Evolutionary conservation across 2,329 filamentous ascomycete genomes (phyloP).

Genomic region (Fusarium verrucosum): DNA sequence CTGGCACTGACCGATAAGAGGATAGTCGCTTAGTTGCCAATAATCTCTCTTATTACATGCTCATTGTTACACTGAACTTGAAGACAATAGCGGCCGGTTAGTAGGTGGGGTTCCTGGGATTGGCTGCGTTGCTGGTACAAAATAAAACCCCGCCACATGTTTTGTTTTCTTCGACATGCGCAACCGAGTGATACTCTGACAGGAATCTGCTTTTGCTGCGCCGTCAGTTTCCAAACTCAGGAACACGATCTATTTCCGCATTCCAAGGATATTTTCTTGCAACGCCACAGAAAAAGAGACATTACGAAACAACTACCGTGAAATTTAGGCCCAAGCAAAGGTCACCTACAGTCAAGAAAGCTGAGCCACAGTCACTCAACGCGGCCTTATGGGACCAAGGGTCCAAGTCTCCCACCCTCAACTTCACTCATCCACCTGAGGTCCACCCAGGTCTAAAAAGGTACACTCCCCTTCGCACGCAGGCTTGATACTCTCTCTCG

Average conservation of each 20-base stretch:
- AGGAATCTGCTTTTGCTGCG: not conserved
- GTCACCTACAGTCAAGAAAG: conserved; percentile 14
- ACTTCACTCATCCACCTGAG: conserved; percentile 28
- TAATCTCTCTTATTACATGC: not conserved
- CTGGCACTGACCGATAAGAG: not conserved
- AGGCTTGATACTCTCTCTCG: not conserved
- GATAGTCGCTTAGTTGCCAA: not conserved
- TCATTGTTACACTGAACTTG: not conserved
- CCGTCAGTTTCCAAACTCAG: not conserved
- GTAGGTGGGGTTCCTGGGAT: conserved; percentile 30
- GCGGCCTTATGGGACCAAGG: conserved; percentile 33
- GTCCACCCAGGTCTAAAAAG: conserved; percentile 11
- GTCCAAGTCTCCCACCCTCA: conserved; percentile 22
- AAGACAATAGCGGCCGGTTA: not conserved
- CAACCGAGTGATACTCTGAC: not conserved
- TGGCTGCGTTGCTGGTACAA: conserved; percentile 38
- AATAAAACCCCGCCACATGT: conserved; percentile 38
- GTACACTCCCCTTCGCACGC: conserved; percentile 14
- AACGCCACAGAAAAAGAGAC: not conserved
- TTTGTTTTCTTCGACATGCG: conserved; percentile 33
- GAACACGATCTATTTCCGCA: not conserved
- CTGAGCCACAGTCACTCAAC: conserved; percentile 44
- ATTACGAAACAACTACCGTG: not conserved
- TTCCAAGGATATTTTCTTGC: not conserved
- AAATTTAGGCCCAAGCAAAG: conserved; percentile 11